These are phyloP conservation scores for Aspergillus sp. DNA, from an alignment of 2,329 filamentous ascomycete species.

Conservation along the genomic window DNA sequence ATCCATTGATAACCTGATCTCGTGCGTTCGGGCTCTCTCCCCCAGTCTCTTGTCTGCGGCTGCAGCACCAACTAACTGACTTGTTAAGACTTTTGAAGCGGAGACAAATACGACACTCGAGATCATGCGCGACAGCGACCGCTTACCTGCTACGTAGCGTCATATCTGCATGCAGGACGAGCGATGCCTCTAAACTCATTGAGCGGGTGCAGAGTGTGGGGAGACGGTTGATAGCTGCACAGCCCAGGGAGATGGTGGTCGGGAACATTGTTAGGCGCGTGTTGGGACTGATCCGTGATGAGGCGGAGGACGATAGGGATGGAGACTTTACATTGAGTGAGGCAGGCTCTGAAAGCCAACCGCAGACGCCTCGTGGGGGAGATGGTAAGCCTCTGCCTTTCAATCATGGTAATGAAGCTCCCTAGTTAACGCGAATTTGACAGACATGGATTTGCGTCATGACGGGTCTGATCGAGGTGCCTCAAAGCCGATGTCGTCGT, in stretches of 20 bases:
- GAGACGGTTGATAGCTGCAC: constrained; percentile 73
- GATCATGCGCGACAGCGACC: constrained; percentile 87
- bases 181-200: constrained; percentile 75
- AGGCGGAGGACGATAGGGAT: constrained; percentile 78
- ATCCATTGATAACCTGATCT: constrained; percentile 79
- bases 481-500: constrained; percentile 59
- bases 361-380: constrained; percentile 40
- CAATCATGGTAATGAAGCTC: neutral
- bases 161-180: constrained; percentile 76
- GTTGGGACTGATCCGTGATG: constrained; percentile 85
- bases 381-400: constrained; percentile 30
- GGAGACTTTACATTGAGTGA: constrained; percentile 62
- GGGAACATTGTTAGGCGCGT: constrained; percentile 93
- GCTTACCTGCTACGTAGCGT: constrained; percentile 85
- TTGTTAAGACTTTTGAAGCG: constrained; percentile 74
- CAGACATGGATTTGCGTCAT: constrained; percentile 30
- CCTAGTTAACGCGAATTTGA: neutral
- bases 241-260: constrained; percentile 86
- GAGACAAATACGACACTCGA: constrained; percentile 82
- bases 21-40: constrained; percentile 54
- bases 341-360: constrained; percentile 55
- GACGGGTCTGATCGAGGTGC: constrained; percentile 34
- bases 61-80: constrained; percentile 22
- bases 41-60: neutral
- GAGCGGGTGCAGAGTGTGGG: constrained; percentile 78